phyloP scores from a whole-genome alignment of 1,284 basidiomycete species.

The Kalmanozyma brasiliensis region DNA sequence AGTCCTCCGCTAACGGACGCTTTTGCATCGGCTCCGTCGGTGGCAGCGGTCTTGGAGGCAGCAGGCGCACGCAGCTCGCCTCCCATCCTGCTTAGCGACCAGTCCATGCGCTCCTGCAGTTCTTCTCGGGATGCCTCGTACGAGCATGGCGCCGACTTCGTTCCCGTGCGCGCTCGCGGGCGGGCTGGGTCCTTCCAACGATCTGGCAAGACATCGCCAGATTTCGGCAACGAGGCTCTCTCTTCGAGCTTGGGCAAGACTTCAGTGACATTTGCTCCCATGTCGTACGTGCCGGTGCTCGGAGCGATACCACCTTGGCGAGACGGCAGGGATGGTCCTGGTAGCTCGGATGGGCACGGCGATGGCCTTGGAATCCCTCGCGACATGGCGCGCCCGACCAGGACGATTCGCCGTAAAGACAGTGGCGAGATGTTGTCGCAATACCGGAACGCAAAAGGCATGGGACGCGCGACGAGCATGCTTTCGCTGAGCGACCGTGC shows the following conservation, averaged over 20 bases:
- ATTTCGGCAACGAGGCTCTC: slow-evolving; percentile 25
- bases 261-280: slow-evolving; percentile 31
- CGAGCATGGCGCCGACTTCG: slow-evolving; percentile 23
- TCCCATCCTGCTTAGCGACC: slow-evolving; percentile 35
- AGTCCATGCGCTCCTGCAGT: slow-evolving; percentile 17
- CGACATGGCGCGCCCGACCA: slow-evolving; percentile 10
- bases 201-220: slow-evolving; percentile 22
- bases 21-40: slow-evolving; percentile 29
- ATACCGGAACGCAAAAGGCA: slow-evolving; percentile 56
- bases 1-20: slow-evolving; percentile 51
- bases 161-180: slow-evolving; percentile 9
- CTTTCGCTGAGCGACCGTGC: slow-evolving; percentile 38
- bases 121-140: slow-evolving; percentile 30
- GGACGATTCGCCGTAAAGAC: slow-evolving; percentile 49
- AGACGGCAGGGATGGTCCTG: slow-evolving; percentile 16
- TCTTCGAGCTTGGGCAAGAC: slow-evolving; percentile 37
- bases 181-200: slow-evolving; percentile 20
- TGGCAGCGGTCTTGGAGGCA: slow-evolving; percentile 34
- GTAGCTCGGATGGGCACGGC: slow-evolving; percentile 16
- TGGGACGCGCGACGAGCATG: slow-evolving; percentile 48
- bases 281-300: slow-evolving; percentile 43
- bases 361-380: slow-evolving; percentile 7
- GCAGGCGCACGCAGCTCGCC: slow-evolving; percentile 34
- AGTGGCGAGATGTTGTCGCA: slow-evolving; percentile 62
- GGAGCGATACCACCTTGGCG: slow-evolving; percentile 39